Evolutionary conservation across 2,329 filamentous ascomycete species (phyloP).

Genomic region (Pseudogymnoascus sp.): DNA sequence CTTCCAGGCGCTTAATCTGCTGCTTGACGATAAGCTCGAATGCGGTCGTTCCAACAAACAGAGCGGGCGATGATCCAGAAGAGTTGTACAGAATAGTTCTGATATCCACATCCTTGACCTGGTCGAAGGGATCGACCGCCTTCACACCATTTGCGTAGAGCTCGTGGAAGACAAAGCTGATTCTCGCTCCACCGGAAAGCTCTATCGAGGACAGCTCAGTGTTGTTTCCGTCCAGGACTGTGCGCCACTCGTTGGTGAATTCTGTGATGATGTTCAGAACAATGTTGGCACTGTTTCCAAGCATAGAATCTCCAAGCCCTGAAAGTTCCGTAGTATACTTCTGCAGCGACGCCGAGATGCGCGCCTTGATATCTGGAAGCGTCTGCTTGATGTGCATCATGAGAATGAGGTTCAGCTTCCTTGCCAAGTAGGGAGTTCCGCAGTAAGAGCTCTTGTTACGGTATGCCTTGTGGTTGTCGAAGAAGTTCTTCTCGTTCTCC

Average conservation of each 20-base stretch:
- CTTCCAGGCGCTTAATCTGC: conserved; percentile 92
- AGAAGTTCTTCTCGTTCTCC: conserved; percentile 92
- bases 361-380: conserved; percentile 93
- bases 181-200: conserved; percentile 91
- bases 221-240: conserved; percentile 92
- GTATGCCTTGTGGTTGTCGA: conserved; percentile 97
- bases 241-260: conserved; percentile 96
- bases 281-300: conserved; percentile 94
- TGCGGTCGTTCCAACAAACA: conserved; percentile 96
- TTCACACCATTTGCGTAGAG: conserved; percentile 96
- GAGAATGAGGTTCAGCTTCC: conserved; percentile 94
- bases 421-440: conserved; percentile 90
- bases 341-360: conserved; percentile 85
- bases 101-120: conserved; percentile 96
- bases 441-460: conserved; percentile 98
- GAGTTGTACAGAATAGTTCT: conserved; percentile 97
- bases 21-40: conserved; percentile 98
- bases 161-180: conserved; percentile 99
- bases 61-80: conserved; percentile 90
- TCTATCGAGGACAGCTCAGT: conserved; percentile 91
- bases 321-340: conserved; percentile 82
- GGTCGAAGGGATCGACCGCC: conserved; percentile 93
- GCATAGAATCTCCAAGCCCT: conserved; percentile 82
- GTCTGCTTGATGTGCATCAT: conserved; percentile 99
- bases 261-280: conserved; percentile 98